Conservation (phyloP, 2,329 filamentous ascomycete species). For the Aspergillus jensenii region DNA sequence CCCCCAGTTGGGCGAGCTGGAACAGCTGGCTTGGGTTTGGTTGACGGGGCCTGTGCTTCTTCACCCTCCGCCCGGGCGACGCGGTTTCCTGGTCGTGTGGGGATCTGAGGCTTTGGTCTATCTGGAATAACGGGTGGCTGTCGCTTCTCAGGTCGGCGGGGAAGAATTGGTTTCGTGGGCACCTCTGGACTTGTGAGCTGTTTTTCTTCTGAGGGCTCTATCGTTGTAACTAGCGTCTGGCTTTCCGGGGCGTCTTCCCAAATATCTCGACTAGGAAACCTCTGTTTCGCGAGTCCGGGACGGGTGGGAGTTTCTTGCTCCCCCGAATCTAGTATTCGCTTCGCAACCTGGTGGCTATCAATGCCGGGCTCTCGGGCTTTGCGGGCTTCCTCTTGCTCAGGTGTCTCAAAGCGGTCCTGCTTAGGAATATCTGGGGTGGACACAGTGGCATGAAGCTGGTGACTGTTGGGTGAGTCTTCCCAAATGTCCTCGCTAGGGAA, state of each 20-base stretch:
- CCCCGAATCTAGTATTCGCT: slow-evolving; percentile 34
- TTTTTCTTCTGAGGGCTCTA: slow-evolving; percentile 53
- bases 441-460: slow-evolving; percentile 75
- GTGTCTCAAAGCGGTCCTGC: slow-evolving; percentile 43
- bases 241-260: slow-evolving; percentile 95
- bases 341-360: slow-evolving; percentile 35
- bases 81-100: slow-evolving; percentile 62
- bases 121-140: slow-evolving; percentile 57
- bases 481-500: slow-evolving; percentile 97
- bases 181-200: slow-evolving; percentile 45
- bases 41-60: slow-evolving; percentile 29
- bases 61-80: slow-evolving; percentile 30
- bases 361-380: slow-evolving; percentile 42
- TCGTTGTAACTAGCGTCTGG: slow-evolving; percentile 72
- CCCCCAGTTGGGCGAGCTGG: slow-evolving; percentile 74
- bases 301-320: slow-evolving; percentile 36
- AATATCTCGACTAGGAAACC: slow-evolving; percentile 88
- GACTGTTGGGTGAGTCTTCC: slow-evolving; percentile 90
- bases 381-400: slow-evolving; percentile 50
- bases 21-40: slow-evolving; percentile 78
- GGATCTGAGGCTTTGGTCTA: slow-evolving; percentile 65
- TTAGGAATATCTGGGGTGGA: slow-evolving; percentile 70
- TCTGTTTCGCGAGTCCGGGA: slow-evolving; percentile 57
- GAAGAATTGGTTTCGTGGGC: slow-evolving; percentile 33
- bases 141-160: slow-evolving; percentile 39